A percentile compares a stretch with the other conserved stretches of the same genome.
Evolutionary conservation across 2,329 filamentous ascomycete species (phyloP).

Genomic region (Hypomyces perniciosus): DNA sequence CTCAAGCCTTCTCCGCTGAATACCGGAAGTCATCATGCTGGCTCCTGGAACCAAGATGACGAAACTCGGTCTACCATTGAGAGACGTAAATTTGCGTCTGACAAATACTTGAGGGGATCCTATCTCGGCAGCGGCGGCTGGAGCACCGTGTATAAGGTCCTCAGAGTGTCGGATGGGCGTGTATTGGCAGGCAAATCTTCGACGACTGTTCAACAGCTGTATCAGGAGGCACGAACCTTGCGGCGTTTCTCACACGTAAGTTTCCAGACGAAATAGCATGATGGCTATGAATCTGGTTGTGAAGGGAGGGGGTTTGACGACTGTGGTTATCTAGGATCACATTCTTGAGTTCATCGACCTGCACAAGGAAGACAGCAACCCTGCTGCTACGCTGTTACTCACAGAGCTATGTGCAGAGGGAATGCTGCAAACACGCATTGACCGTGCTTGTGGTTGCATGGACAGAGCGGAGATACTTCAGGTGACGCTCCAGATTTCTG

Average conservation of each 20-base stretch:
- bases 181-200: conserved; percentile 27
- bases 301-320: neutral
- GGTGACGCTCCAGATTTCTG: conserved; percentile 19
- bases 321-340: conserved; percentile 17
- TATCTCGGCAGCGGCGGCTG: conserved; percentile 24
- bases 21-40: neutral
- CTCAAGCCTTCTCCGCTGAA: no score
- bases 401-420: conserved; percentile 27
- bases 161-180: conserved; percentile 17
- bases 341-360: conserved; percentile 25
- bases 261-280: neutral
- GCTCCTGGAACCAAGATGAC: conserved; percentile 19
- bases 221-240: conserved; percentile 20
- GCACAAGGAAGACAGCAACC: conserved; percentile 17
- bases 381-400: conserved; percentile 21
- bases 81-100: conserved; percentile 12
- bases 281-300: no score
- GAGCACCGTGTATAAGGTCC: conserved; percentile 25
- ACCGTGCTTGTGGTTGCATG: conserved; percentile 16
- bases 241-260: conserved; percentile 22
- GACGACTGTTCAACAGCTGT: conserved; percentile 16
- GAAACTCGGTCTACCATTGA: conserved; percentile 9
- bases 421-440: conserved; percentile 22
- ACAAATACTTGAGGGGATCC: conserved; percentile 21
- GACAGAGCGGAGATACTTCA: conserved; percentile 15